Evolutionary conservation across 805 yeast genomes (phyloP), one percentile per base, ranked within the genome.

Genomic region (Blastobotrys americana): DNA sequence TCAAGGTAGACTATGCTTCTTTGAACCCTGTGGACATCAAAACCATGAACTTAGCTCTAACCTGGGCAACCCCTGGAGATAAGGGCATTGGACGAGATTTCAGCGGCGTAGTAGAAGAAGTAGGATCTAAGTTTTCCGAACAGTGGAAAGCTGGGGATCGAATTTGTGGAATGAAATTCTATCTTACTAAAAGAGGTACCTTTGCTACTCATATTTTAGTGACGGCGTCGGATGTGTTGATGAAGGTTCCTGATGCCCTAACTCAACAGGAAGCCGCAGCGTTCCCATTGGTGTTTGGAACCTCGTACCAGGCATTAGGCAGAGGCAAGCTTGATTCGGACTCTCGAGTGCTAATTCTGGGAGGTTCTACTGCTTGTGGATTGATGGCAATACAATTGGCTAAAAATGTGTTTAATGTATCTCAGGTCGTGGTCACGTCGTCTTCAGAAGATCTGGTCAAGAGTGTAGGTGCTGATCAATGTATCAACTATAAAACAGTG

Each of bases 331-430:
- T 74, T 17, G 67, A 65, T 33, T 66, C 67, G 8, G 66, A 67
- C 6, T 66, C 77, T 3, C 73, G 70, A 46, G 74, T 82, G 3
- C 67, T 84, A 39, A 71, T 85, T 17, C 65, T 83, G 39, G 95
- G 95, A 33, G 90, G 83, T 20, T 80, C 84, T 5, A 78, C 94
- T 1, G 64, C 80, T 10, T 88, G 82, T 13, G 88, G 89, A 18
- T 58, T 70, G 22, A 70, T 68, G 47, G 68, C 72, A 3, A 65
- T 77, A 28, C 84, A 80, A 59, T 59, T 83, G 34, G 76, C 81
- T 6, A 80, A 74, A 58, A 59, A 70, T 34, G 58, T 63, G 39
- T 67, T 67, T 45, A 62, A 69, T 2, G 76, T 77, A 5, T 63
- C 64, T 20, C 70, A 70, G 9, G 74, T 85, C 18, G 80, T 76